phyloP scores from a whole-genome alignment of 441 rosid species.

The Pelargonium myrrhifolium region DNA sequence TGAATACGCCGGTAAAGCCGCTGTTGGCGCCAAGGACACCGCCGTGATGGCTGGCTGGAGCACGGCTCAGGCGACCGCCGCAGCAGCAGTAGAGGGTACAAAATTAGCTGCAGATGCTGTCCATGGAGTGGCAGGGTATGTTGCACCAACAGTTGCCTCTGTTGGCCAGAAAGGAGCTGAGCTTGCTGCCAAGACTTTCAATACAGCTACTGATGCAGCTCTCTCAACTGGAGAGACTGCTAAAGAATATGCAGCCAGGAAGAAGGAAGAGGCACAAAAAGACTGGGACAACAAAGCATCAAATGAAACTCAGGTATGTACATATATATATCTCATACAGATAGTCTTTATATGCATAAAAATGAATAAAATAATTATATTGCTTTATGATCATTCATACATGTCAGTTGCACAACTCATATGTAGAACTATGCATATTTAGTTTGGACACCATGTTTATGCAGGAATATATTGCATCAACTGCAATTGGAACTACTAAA shows the following conservation, averaged over 20 bases:
- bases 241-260: neutral
- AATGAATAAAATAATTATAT: no score
- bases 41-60: neutral
- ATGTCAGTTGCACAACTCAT: no score
- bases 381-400: no score
- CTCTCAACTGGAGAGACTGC: neutral
- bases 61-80: neutral
- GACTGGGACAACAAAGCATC: neutral
- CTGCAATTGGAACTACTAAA: no score
- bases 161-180: neutral
- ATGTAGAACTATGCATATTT: no score
- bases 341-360: no score
- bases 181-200: neutral
- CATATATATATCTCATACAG: no score
- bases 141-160: neutral
- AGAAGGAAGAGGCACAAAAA: neutral
- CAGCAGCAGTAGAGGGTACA: neutral
- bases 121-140: neutral
- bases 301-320: no score
- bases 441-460: no score
- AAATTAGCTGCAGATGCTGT: neutral
- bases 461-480: no score
- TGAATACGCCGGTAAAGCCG: neutral
- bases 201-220: neutral
- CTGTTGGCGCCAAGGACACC: neutral